phyloP scores from a whole-genome alignment of 2,329 filamentous ascomycete genomes.

The Penicillium sp. region DNA sequence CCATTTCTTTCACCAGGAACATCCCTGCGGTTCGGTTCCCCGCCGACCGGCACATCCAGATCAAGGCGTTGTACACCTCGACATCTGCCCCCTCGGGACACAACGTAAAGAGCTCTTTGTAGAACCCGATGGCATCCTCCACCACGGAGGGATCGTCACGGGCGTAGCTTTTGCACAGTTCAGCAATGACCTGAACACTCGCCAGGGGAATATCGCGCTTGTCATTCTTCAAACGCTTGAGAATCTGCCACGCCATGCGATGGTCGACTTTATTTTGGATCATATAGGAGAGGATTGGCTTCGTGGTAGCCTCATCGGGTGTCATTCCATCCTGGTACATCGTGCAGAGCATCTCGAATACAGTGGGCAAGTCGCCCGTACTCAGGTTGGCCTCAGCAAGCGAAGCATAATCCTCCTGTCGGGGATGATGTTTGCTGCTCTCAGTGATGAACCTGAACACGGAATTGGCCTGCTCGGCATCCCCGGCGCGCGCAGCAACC shows the following conservation, averaged over 20 bases:
- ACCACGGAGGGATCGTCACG: slow-evolving; percentile 35
- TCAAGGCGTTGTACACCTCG: slow-evolving; percentile 57
- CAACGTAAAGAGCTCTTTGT: slow-evolving; percentile 57
- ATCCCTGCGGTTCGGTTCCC: slow-evolving; percentile 53
- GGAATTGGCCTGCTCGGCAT: slow-evolving; percentile 64
- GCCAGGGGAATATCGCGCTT: slow-evolving; percentile 49
- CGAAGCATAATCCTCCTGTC: slow-evolving; percentile 71
- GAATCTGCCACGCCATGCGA: slow-evolving; percentile 51
- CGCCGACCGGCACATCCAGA: slow-evolving; percentile 47
- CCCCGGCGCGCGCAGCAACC: slow-evolving; percentile 64
- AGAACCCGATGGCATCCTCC: slow-evolving; percentile 54
- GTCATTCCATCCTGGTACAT: slow-evolving; percentile 63
- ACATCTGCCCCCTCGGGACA: slow-evolving; percentile 43
- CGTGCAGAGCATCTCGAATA: slow-evolving; percentile 66
- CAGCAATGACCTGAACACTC: slow-evolving; percentile 48
- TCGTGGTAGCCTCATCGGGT: slow-evolving; percentile 57
- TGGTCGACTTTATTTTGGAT: slow-evolving; percentile 45
- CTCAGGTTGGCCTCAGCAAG: slow-evolving; percentile 66
- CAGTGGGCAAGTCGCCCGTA: slow-evolving; percentile 58
- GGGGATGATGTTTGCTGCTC: slow-evolving; percentile 52
- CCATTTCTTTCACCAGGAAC: slow-evolving; percentile 61
- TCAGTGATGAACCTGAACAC: slow-evolving; percentile 59
- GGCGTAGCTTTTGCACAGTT: slow-evolving; percentile 45
- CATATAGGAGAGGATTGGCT: slow-evolving; percentile 58
- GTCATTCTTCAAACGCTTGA: slow-evolving; percentile 53